Evolutionary conservation across 768 basidiomycete species (phyloP), one percentile per base, ranked within the genome.

Genomic region (Albatrellus ellisii): DNA sequence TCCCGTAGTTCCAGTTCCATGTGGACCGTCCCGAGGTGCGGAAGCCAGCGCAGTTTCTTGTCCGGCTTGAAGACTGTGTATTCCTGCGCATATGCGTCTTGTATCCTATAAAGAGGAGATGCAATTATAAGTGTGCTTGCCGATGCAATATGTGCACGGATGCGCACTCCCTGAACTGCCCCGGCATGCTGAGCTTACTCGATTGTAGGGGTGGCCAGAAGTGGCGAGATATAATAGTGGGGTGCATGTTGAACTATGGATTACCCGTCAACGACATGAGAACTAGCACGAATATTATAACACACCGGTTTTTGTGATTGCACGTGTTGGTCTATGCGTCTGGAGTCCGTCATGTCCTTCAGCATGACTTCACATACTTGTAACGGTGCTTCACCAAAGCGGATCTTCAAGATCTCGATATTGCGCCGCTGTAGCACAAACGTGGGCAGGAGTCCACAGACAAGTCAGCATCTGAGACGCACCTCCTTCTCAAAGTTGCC

Each of bases 331-430:
- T 98, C 87, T 37, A 82, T 84, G 26, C 89, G 74, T 53, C 78
- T 81, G 29, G 94, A 95, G 59, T 98, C 91, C 3, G 88, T 83
- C 77, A 98, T 85, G 58, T 99, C 95, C 55, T 79, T 86, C 55
- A 98, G 64, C 95, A 99, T 98, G 42, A 99, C 91, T 56, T 98
- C 94, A 65, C 92, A 97, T 4, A 90, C 85, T 57, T 95, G 90
- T 43, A 99, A 61, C 2, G 90, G 79, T 1, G 79, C 70, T 53
- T 98, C 95, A 17, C 95, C 95, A 53, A 99, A 99, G 3, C 95
- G 81, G 42, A 92, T 73, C 64, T 98, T 98, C 46, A 99, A 63
- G 32, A 92, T 86, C 59, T 95, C 92, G 46, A 98, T 77, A 53
- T 88, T 95, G 18, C 83, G 73, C 15, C 92, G 77, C 90, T 98